Base-by-base conservation (phyloP, 2,329 filamentous ascomycete genomes). In the Ceratocystis eucalypticola region DNA sequence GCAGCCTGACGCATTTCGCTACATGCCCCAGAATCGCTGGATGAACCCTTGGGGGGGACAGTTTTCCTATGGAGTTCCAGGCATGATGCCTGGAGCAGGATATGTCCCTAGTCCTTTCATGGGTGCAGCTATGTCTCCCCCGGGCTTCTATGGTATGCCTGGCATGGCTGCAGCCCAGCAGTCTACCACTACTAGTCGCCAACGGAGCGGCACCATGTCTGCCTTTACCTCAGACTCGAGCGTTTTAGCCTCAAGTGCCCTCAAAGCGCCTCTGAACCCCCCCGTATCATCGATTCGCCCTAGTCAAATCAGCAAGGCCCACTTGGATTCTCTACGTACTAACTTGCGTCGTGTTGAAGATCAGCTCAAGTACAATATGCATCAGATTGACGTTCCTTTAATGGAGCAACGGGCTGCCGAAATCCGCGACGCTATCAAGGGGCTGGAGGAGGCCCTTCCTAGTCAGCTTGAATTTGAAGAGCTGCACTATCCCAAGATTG, bases 261-360 rank as follows among this genome's bases (percentile, higher is more conserved):
- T 66, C 33, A 65, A 66, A 48, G 70, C 67, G 72, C 64, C 73
- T 66, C 61, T 72, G 68, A 71, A 71, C 53, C 77, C 80, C 12
- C 82, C 80, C 2, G 76, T 80, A 28, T 84, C 83, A n/a, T 84
- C 83, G 5, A 85, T 85, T 69, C 78, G 79, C 25, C 80, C 79
- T 3, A 85, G 83, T 70, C 80, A 83, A n/a, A 83, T 85, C 70
- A 85, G 82, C 6, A 82, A 76, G 71, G 82, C 80, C 69, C 83
- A 85, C 70, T 78, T 85, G 62, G 77, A 80, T 25, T 78, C 79
- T n/a, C 76, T 86, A 68, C 82, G 80, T 70, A 80, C 80, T 67
- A 70, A 70, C 62, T 62, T 70, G n/a, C 68, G 68, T 41, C 67
- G 69, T 48, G 76, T 81, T 50, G 80, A 85, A 69, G 80, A 83